Percentiles rank a stretch among this genome's conserved stretches.
Evolutionary conservation across 257 asterid species (phyloP).

Genomic region (Verbena officinalis): DNA sequence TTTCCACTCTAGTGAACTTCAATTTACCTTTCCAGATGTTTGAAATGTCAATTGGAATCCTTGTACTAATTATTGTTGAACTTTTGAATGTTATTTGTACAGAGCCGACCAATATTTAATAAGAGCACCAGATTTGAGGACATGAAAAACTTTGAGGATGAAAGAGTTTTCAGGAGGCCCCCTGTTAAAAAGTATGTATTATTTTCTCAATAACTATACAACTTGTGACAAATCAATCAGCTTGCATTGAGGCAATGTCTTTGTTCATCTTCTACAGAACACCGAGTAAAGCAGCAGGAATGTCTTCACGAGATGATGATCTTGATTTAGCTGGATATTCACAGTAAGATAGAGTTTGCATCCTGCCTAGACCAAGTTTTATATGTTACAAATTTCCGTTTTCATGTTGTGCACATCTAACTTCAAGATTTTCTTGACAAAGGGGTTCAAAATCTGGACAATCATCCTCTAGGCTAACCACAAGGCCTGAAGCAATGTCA

Average conservation of each 20-base stretch:
- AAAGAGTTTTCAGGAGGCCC: slow-evolving; percentile 72
- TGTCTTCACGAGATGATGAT: slow-evolving; percentile 81
- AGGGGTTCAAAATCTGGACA: slow-evolving; percentile 78
- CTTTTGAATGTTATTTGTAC: slow-evolving; percentile 35
- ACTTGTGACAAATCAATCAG: slow-evolving; percentile 1
- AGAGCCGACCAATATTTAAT: slow-evolving; percentile 96
- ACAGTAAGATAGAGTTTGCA: slow-evolving; percentile 35
- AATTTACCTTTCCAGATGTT: slow-evolving; percentile 1
- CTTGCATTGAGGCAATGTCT: slow-evolving; percentile 20
- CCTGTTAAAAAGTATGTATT: slow-evolving; percentile 53
- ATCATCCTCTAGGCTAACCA: slow-evolving; percentile 64
- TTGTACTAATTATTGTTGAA: background rate
- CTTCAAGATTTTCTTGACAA: slow-evolving; percentile 28
- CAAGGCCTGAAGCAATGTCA: slow-evolving; percentile 75
- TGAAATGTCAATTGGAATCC: background rate
- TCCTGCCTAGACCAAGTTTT: slow-evolving; percentile 18
- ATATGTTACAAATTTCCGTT: background rate
- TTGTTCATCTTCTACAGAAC: slow-evolving; percentile 47
- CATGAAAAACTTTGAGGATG: slow-evolving; percentile 83
- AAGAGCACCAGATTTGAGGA: slow-evolving; percentile 98
- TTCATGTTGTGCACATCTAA: slow-evolving; percentile 1
- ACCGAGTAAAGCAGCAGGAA: slow-evolving; percentile 61
- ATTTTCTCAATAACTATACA: slow-evolving; percentile 2
- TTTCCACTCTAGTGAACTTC: background rate
- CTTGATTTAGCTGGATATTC: slow-evolving; percentile 68